Evolutionary conservation across 768 basidiomycete genomes (phyloP).

Genomic region (Epithele typhae): DNA sequence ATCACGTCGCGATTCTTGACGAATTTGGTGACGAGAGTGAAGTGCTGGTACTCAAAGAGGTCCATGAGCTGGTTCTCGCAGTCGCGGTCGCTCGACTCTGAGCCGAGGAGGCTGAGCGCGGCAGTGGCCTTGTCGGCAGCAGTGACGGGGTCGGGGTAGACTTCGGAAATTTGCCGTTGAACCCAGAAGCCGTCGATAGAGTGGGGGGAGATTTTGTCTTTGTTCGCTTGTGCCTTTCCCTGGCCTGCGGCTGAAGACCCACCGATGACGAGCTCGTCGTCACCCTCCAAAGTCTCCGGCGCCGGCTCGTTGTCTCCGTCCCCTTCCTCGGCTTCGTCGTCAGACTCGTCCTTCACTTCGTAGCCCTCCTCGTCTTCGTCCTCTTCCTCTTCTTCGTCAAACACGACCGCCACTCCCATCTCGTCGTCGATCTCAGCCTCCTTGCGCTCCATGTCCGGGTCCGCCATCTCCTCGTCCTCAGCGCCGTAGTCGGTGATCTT

Average conservation of each 20-base stretch:
- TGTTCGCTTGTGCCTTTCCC: slow-evolving; percentile 54
- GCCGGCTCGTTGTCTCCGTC: slow-evolving; percentile 42
- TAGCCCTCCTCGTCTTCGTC: slow-evolving; percentile 87
- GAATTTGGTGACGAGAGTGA: slow-evolving; percentile 85
- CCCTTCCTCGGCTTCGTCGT: slow-evolving; percentile 67
- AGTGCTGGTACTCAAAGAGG: slow-evolving; percentile 89
- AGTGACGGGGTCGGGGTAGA: slow-evolving; percentile 92
- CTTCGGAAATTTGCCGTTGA: slow-evolving; percentile 85
- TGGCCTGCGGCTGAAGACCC: slow-evolving; percentile 44
- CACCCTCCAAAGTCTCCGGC: slow-evolving; percentile 43
- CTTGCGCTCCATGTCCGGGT: slow-evolving; percentile 76
- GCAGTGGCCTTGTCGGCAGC: slow-evolving; percentile 86
- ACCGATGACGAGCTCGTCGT: slow-evolving; percentile 76
- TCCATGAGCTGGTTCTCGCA: slow-evolving; percentile 97
- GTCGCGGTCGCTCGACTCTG: slow-evolving; percentile 85
- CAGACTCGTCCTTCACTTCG: slow-evolving; percentile 80
- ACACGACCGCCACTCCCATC: slow-evolving; percentile 95
- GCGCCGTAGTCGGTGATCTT: slow-evolving; percentile 95
- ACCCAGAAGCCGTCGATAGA: slow-evolving; percentile 98
- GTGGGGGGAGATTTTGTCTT: slow-evolving; percentile 83
- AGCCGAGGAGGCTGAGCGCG: slow-evolving; percentile 81
- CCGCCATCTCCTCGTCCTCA: slow-evolving; percentile 75
- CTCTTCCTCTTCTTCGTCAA: slow-evolving; percentile 96
- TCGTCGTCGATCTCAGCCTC: slow-evolving; percentile 94
- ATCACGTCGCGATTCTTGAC: slow-evolving; percentile 94